Evolutionary conservation across 129 eudicot species (phyloP).

Genomic region (Chrysanthemum seticuspe): DNA sequence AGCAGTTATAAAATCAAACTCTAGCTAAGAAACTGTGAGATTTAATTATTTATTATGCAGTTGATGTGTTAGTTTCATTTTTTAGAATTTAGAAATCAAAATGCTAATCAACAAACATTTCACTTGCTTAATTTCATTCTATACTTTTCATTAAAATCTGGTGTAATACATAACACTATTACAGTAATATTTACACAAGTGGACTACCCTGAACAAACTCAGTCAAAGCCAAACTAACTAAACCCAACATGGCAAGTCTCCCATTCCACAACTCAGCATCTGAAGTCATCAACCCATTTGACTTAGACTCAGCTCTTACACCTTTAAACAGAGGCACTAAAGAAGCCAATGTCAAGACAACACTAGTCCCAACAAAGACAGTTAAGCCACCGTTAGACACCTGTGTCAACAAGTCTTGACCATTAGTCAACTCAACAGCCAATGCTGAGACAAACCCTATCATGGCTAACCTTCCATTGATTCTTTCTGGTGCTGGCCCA

Average conservation of each 20-base stretch:
- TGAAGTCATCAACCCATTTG: constrained; percentile 60
- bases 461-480: constrained; percentile 90
- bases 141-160: too few species aligned
- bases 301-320: constrained; percentile 53
- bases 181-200: constrained; percentile 36
- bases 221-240: constrained; percentile 80
- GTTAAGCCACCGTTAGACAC: constrained; percentile 62
- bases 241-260: constrained; percentile 76
- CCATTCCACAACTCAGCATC: constrained; percentile 92
- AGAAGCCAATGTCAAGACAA: constrained; percentile 58
- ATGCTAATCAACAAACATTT: too few species aligned
- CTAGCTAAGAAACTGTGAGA: too few species aligned
- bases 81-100: too few species aligned
- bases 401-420: constrained; percentile 55
- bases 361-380: constrained; percentile 60
- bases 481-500: constrained; percentile 89
- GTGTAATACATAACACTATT: too few species aligned
- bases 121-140: too few species aligned
- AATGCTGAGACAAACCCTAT: constrained; percentile 75
- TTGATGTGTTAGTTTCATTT: too few species aligned
- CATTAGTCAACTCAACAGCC: constrained; percentile 59
- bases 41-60: too few species aligned
- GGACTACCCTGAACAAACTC: constrained; percentile 67
- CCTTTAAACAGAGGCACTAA: constrained; percentile 78
- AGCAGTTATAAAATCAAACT: too few species aligned